These are phyloP conservation scores for Bjerkandera adusta DNA, from an alignment of 1,284 basidiomycete species.

Conservation along the genomic window DNA sequence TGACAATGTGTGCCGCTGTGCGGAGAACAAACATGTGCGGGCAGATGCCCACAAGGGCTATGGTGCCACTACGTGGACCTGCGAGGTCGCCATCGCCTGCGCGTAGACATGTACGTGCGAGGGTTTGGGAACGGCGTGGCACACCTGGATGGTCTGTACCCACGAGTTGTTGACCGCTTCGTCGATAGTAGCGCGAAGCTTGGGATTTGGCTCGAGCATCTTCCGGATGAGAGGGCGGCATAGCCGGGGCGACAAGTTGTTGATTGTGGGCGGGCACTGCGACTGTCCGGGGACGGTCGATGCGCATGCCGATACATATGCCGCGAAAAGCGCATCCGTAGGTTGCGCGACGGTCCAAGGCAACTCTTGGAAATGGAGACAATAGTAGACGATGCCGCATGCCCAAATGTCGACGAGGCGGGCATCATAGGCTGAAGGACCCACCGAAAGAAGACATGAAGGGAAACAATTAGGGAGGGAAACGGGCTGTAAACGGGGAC, in stretches of 20 bases:
- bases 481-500: constrained; percentile 24
- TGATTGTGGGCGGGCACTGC: constrained; percentile 74
- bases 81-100: constrained; percentile 26
- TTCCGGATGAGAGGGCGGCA: constrained; percentile 85
- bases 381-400: constrained; percentile 96
- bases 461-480: constrained; percentile 26
- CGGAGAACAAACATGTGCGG: constrained; percentile 4
- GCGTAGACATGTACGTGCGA: constrained; percentile 58
- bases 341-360: constrained; percentile 95
- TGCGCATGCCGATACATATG: constrained; percentile 74
- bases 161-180: constrained; percentile 84
- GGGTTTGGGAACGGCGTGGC: constrained; percentile 57
- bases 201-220: constrained; percentile 97
- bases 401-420: constrained; percentile 98
- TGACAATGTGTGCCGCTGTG: constrained; percentile 12
- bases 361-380: constrained; percentile 94
- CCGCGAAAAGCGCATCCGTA: constrained; percentile 80
- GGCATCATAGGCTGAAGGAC: constrained; percentile 86
- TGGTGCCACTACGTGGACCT: constrained; percentile 23
- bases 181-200: constrained; percentile 77
- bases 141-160: constrained; percentile 79
- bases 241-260: constrained; percentile 85
- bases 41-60: constrained; percentile 8
- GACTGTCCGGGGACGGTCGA: constrained; percentile 33
- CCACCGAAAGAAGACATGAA: constrained; percentile 19